phyloP scores from a whole-genome alignment of 2,329 filamentous ascomycete genomes.

The Phaeosphaeriaceae sp. region DNA sequence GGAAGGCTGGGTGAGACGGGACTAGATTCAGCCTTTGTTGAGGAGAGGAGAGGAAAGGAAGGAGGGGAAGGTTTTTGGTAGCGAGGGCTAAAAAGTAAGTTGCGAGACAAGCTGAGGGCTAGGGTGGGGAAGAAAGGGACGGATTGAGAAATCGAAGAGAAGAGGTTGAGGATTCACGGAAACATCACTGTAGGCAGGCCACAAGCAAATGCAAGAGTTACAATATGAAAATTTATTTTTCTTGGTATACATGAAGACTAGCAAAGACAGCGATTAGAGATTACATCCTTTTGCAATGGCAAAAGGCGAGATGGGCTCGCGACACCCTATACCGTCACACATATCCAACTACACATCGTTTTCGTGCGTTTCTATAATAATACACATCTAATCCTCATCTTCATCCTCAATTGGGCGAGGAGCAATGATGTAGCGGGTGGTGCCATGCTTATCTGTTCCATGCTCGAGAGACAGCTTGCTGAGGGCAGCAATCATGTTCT shows the following conservation, averaged over 20 bases:
- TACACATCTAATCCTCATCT: constrained; percentile 51
- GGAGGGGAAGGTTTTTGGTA: no score
- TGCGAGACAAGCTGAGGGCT: no score
- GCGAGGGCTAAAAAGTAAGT: no score
- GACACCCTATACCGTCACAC: constrained; percentile 27
- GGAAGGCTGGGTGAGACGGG: no score
- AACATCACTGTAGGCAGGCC: no score
- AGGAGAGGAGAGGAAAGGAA: no score
- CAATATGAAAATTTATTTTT: constrained; percentile 37
- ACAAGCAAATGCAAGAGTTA: constrained; percentile 18
- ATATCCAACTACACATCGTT: constrained; percentile 35
- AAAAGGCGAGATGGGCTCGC: constrained; percentile 27
- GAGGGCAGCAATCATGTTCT: constrained; percentile 70
- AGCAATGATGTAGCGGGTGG: constrained; percentile 53
- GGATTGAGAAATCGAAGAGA: no score
- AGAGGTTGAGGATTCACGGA: no score
- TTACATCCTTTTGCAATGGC: constrained; percentile 28
- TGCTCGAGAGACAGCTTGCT: constrained; percentile 69
- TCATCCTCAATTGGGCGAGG: constrained; percentile 57
- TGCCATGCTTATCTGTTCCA: constrained; percentile 58
- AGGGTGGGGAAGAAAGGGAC: no score
- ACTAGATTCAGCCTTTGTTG: no score
- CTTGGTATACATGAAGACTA: constrained; percentile 40
- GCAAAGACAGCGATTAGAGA: constrained; percentile 35
- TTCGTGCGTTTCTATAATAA: constrained; percentile 24